phyloP scores from a whole-genome alignment of 148 eudicot genomes.

The Dysphania ambrosioides region DNA sequence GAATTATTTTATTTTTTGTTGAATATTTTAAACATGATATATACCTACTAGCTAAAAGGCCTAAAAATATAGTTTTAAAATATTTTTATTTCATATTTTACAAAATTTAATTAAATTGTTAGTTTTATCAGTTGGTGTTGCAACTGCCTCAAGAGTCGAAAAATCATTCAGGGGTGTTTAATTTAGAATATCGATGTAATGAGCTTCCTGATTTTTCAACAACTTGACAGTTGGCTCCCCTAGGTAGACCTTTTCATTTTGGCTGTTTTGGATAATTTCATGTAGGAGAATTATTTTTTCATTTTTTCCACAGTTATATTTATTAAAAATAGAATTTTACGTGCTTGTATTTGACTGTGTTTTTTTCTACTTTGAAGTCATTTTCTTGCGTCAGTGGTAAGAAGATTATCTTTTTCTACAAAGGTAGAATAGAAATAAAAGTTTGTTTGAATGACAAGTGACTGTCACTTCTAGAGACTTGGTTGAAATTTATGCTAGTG shows the following conservation, averaged over 20 bases:
- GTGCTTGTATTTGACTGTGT: too few relatives aligned
- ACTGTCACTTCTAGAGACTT: too few relatives aligned
- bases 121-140: constrained; percentile 29
- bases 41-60: neutral
- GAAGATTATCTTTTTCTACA: too few relatives aligned
- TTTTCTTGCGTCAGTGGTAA: too few relatives aligned
- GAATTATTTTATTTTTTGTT: constrained; percentile 4
- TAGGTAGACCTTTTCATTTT: constrained; percentile 1
- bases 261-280: constrained; percentile 1
- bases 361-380: too few relatives aligned
- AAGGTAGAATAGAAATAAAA: too few relatives aligned
- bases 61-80: neutral
- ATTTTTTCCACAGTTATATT: neutral
- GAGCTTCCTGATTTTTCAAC: constrained; percentile 26
- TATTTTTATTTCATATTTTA: neutral
- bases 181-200: constrained; percentile 28
- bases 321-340: too few relatives aligned
- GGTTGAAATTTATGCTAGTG: too few relatives aligned
- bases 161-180: constrained; percentile 23
- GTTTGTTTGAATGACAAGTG: too few relatives aligned
- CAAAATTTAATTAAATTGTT: neutral
- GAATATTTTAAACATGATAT: constrained; percentile 1
- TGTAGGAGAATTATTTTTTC: neutral
- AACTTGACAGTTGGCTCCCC: constrained; percentile 26
- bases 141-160: constrained; percentile 20